phyloP scores from a whole-genome alignment of 2,329 filamentous ascomycete genomes.

The Calcarisporium arbuscula region DNA sequence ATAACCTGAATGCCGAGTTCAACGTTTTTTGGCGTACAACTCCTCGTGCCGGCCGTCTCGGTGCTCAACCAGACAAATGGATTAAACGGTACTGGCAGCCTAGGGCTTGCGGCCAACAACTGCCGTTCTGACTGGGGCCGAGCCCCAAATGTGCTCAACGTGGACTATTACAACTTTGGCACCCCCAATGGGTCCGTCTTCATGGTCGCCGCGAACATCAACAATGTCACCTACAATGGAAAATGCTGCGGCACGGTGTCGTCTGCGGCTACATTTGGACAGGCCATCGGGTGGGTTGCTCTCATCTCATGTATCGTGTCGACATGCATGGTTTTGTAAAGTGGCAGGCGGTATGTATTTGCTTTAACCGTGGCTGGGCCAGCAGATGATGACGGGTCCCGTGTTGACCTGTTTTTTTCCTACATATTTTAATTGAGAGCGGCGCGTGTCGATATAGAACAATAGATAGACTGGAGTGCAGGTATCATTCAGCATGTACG shows the following conservation, averaged over 20 bases:
- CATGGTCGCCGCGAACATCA: conserved; percentile 60
- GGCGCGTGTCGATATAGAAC: too few species aligned
- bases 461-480: too few species aligned
- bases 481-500: too few species aligned
- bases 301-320: conserved; percentile 14
- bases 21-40: conserved; percentile 53
- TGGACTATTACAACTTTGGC: conserved; percentile 79
- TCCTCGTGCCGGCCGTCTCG: conserved; percentile 68
- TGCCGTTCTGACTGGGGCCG: conserved; percentile 58
- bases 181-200: conserved; percentile 66
- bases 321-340: conserved; percentile 6
- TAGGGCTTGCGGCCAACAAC: conserved; percentile 57
- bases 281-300: conserved; percentile 12
- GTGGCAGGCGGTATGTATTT: too few species aligned
- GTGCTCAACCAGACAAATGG: conserved; percentile 68
- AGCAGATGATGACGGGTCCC: too few species aligned
- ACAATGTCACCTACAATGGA: conserved; percentile 64
- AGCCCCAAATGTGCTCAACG: conserved; percentile 71
- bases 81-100: conserved; percentile 55
- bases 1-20: conserved; percentile 81
- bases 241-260: conserved; percentile 46
- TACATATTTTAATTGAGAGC: too few species aligned
- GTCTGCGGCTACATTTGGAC: conserved; percentile 22
- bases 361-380: too few species aligned
- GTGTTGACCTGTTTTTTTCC: too few species aligned